Base-by-base conservation (phyloP, 345 rosid genomes). In the Sisymbrium altissimum region DNA sequence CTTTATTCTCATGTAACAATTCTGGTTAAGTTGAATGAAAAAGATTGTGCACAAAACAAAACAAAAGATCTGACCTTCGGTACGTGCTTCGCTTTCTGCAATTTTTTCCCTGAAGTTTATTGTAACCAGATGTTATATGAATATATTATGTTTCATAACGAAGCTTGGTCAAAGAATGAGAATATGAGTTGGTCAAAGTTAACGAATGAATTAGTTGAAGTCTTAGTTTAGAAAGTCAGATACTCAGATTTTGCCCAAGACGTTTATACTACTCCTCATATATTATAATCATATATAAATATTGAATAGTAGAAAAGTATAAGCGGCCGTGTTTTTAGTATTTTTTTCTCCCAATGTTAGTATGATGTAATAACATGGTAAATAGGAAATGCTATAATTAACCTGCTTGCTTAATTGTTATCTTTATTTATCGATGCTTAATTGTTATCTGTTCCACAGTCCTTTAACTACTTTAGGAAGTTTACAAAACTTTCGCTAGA, bases 151-250 rank as follows among this genome's bases (percentile, higher is more conserved):
- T 19, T 48, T 66, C 35, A 50, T 23, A 11, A 52, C 21, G 18
- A 56, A 43, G 57, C 9, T 23, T 58, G 66, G 57, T 70, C 64
- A 62, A 43, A 55, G 17, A 55, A 43, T 43, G 29, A 64, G 52
- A 25, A n/a, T n/a, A n/a, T n/a, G n/a, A n/a, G n/a, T n/a, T 25
- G 56, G 69, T 64, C 70, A 71, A 60, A 48, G 50, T 48, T 71
- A 71, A 50, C 75, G 50, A 60, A 71, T 36, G 50, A 71, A 71
- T 71, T 61, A 48, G 75, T 71, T 61, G 68, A 49, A 71, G 75
- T 71, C 60, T 46, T 38, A 61, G 55, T 71, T 71, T 60, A 49
- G 75, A 71, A 71, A 61, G 41, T 62, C 76, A 29, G 57, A 52
- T 48, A 19, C 25, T 23, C 25, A 49, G 49, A 61, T 49, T 71